A percentile compares a stretch with the other conserved stretches of the same genome.
phyloP scores from a whole-genome alignment of 768 basidiomycete species.

The Serpula lacrymans region DNA sequence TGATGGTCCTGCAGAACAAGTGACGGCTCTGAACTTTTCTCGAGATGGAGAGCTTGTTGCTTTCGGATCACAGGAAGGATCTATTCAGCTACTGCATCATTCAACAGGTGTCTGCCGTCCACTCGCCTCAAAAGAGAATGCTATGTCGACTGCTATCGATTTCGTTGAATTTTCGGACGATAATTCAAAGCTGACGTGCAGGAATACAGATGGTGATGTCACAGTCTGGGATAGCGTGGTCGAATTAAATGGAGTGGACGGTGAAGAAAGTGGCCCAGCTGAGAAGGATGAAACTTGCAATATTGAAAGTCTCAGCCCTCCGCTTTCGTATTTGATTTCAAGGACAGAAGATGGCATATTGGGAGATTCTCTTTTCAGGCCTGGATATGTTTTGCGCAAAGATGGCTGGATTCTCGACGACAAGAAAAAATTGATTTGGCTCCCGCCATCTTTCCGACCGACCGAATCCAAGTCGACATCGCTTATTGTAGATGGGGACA shows the following conservation, averaged over 20 bases:
- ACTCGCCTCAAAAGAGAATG: conserved; percentile 1
- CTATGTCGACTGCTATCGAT: conserved; percentile 1
- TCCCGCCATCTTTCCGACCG: conserved; percentile 10
- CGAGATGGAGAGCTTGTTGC: conserved; percentile 3
- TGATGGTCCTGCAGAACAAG: conserved; percentile 2
- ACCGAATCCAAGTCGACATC: neutral
- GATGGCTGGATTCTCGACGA: conserved; percentile 12
- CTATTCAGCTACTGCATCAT: conserved; percentile 8
- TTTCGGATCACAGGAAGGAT: conserved; percentile 19
- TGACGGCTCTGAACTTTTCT: conserved; percentile 16
- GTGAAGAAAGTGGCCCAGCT: neutral
- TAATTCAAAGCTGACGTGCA: conserved; percentile 4
- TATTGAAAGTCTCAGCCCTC: neutral
- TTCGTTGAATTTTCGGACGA: conserved; percentile 11
- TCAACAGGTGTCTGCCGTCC: too few relatives aligned
- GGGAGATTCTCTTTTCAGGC: conserved; percentile 6
- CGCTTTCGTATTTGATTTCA: neutral
- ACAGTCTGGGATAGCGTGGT: conserved; percentile 7
- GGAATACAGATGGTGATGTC: conserved; percentile 10
- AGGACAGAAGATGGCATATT: neutral
- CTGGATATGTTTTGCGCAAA: conserved; percentile 2
- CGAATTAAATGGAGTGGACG: neutral
- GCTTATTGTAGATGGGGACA: conserved; percentile 3
- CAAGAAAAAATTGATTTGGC: conserved; percentile 9
- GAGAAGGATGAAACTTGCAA: neutral